Conservation (phyloP, 1,284 basidiomycete species). For the Schizophyllum amplum region DNA sequence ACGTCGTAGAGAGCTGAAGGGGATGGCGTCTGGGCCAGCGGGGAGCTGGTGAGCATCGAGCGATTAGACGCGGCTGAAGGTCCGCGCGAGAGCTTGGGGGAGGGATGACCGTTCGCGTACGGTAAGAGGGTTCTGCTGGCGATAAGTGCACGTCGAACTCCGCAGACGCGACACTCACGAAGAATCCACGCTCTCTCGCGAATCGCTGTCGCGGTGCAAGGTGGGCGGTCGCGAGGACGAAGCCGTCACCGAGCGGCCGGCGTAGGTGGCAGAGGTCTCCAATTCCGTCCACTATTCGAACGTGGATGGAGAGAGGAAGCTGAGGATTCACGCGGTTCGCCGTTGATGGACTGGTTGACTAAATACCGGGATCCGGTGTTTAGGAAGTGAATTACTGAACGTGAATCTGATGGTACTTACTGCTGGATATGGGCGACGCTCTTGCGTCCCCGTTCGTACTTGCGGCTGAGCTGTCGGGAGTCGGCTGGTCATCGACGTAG, state of each 20-base stretch:
- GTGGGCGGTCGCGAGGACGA: neutral
- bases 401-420: neutral
- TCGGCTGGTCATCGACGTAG: constrained; percentile 39
- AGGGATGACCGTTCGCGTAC: neutral
- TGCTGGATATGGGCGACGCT: neutral
- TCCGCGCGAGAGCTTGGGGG: neutral
- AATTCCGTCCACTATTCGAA: constrained; percentile 15
- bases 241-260: constrained; percentile 20
- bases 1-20: neutral
- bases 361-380: neutral
- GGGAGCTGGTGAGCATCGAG: neutral
- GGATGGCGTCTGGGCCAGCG: neutral
- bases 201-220: neutral
- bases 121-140: neutral
- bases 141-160: neutral
- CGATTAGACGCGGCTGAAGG: neutral
- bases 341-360: neutral
- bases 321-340: neutral
- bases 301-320: constrained; percentile 13
- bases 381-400: neutral
- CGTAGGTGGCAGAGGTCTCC: constrained; percentile 32
- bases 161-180: neutral
- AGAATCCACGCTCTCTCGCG: neutral
- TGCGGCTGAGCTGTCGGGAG: neutral
- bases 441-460: neutral